Evolutionary conservation across 2,329 filamentous ascomycete species (phyloP).

Genomic region (Claviceps quebecensis): DNA sequence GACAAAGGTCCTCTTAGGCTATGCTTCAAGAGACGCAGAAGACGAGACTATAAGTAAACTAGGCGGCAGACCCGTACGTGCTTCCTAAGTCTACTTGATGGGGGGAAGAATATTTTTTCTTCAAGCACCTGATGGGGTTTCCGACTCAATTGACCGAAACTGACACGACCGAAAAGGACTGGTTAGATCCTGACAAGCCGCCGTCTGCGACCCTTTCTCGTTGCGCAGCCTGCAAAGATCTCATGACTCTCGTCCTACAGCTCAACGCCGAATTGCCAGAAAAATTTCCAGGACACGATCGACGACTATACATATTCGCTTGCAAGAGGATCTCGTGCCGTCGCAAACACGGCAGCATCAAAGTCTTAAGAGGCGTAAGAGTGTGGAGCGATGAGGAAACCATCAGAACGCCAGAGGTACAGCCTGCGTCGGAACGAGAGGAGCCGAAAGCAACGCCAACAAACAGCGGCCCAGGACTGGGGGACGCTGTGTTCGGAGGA

Average conservation of each 20-base stretch:
- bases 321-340: slow-evolving; percentile 69
- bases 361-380: slow-evolving; percentile 57
- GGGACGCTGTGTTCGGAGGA: slow-evolving; percentile 57
- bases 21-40: slow-evolving; percentile 64
- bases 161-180: slow-evolving; percentile 43
- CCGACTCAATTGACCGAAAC: background rate
- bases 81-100: background rate
- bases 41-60: slow-evolving; percentile 79
- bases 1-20: slow-evolving; percentile 83
- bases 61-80: slow-evolving; percentile 68
- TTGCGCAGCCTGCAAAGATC: slow-evolving; percentile 74
- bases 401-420: slow-evolving; percentile 19
- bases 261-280: slow-evolving; percentile 83
- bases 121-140: background rate
- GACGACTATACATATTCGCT: slow-evolving; percentile 74
- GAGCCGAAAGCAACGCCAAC: slow-evolving; percentile 17
- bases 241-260: slow-evolving; percentile 77
- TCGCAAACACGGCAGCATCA: slow-evolving; percentile 68
- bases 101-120: background rate
- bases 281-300: slow-evolving; percentile 72
- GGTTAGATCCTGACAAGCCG: slow-evolving; percentile 58
- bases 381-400: slow-evolving; percentile 29
- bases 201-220: slow-evolving; percentile 66
- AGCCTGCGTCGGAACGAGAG: slow-evolving; percentile 18
- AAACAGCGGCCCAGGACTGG: slow-evolving; percentile 33